phyloP scores from a whole-genome alignment of 768 basidiomycete genomes.

The Fomitopsis pulvina region DNA sequence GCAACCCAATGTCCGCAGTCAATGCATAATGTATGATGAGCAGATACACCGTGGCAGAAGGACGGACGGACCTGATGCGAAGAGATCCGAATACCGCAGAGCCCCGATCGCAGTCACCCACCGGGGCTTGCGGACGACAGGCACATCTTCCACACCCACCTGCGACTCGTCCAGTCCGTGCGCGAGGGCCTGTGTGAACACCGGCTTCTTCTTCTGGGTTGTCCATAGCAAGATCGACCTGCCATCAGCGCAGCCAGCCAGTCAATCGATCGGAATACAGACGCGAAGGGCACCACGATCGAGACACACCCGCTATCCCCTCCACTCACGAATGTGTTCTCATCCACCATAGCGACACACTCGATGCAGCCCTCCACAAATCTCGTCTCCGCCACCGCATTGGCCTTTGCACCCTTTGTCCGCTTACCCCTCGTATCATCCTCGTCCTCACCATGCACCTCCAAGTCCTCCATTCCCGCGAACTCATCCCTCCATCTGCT shows the following conservation, averaged over 20 bases:
- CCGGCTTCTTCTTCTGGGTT: conserved; percentile 89
- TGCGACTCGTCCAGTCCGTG: conserved; percentile 76
- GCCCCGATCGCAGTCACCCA: conserved; percentile 88
- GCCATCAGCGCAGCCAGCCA: neutral
- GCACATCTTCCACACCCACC: conserved; percentile 67
- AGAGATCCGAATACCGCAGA: conserved; percentile 83
- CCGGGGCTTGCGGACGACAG: conserved; percentile 67
- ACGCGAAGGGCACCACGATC: neutral
- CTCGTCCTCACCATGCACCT: conserved; percentile 50
- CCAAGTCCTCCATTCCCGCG: conserved; percentile 60
- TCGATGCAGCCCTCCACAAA: conserved; percentile 92
- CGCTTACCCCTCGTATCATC: conserved; percentile 24
- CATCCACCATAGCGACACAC: conserved; percentile 92
- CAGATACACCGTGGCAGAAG: conserved; percentile 1
- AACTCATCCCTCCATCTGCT: conserved; percentile 74
- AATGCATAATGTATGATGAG: neutral
- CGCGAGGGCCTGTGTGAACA: conserved; percentile 79
- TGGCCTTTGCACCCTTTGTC: conserved; percentile 25
- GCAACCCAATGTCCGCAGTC: no score
- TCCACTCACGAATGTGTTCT: conserved; percentile 85
- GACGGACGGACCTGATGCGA: conserved; percentile 69
- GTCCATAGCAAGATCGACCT: conserved; percentile 93
- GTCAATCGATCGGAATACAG: neutral
- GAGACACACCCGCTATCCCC: conserved; percentile 88
- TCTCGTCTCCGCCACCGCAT: conserved; percentile 31